Base-by-base conservation (phyloP, 257 asterid species). In the Capsicum baccatum region DNA sequence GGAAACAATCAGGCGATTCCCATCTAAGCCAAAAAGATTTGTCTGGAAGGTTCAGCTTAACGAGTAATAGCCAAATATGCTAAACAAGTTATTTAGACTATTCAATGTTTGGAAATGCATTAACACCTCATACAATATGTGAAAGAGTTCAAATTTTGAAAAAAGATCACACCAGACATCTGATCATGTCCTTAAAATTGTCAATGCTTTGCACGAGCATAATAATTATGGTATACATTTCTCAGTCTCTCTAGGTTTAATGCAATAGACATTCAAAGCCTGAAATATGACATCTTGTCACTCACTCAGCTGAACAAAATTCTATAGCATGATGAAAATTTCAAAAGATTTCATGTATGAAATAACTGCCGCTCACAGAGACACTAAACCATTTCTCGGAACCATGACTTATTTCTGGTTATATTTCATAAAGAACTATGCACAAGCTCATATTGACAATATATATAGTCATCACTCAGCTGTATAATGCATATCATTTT, bases 1-100 rank as follows among this genome's bases (percentile, higher is more conserved):
- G 52, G 86, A 62, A 37, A 80, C 83, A 67, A 83, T 39, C 85
- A 16, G 63, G 21, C 8, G 4, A 21, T 52, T 13, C 47, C 3
- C 62, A 76, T 50, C 37, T 76, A 76, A 21, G 80, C 7, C 80
- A 21, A 73, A 73, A 73, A 10, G 35, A 19, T 19, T 50, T 12
- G 47, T 21, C 44, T 7, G 47, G 62, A 50, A 76, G 21, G 8
- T 52, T 52, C 81, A 26, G 63, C 81, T 76, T 50, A 76, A 76
- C 11, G 19, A 50, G 79, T 70, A 56, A 81, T 12, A 81, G 56
- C 76, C 56, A 59, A 10, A 63, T 67, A 19, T 52, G 50, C 42
- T 21, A 82, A 82, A 62, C 80, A 0, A 82, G 63, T 73, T 42
- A 13, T 7, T 5, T 62, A 81, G 79, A 8, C 15, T 50, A 48